Evolutionary conservation across 73 alveolate genomes (phyloP), one percentile per base, ranked within the genome.

Genomic region (Urostyla sp.): DNA sequence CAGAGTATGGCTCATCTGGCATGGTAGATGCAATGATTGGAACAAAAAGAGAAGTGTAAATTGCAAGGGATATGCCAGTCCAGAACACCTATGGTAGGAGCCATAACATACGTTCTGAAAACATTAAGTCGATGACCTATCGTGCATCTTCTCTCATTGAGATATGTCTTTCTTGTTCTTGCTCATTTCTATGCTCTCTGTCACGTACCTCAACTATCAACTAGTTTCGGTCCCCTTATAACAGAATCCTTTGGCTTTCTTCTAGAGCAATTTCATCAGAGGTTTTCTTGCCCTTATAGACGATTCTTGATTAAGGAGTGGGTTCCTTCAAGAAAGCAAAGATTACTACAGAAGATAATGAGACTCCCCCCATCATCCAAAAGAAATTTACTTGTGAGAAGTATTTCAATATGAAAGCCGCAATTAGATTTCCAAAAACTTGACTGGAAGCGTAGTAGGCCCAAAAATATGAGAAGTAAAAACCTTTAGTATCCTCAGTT

Each of bases 371-470:
- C 67, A 43, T 75, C 13, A 57, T 43, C 49, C 32, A 20, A 38
- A 35, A 75, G 56, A 75, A 75, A 3, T 67, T 15, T n/a, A 46
- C 7, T 30, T 23, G 67, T 7, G 32, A 43, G 16, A 26, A 20
- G 28, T 49, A 50, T 23, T 58, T 37, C 3, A 75, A 40, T 4
- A 75, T 69, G 20, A 58, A 49, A 37, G 87, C 87, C 0, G 87
- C 87, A 5, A 75, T 38, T 45, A 75, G 48, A 30, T 75, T 75
- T 16, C 87, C 87, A 32, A 75, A 27, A 48, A 75, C 75, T 57
- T 75, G 27, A 4, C 58, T 21, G 63, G 56, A 55, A 77, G 58
- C 58, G 30, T 43, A 75, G 79, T 50, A 53, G 8, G 52, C 40
- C 87, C 87, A 75, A 56, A 75, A 75, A 10, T 23, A 32, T 16